Percentiles rank a stretch among this genome's conserved stretches.
These are phyloP conservation scores for Rhodamnia argentea DNA, from an alignment of 345 rosid genomes.

Conservation along the genomic window DNA sequence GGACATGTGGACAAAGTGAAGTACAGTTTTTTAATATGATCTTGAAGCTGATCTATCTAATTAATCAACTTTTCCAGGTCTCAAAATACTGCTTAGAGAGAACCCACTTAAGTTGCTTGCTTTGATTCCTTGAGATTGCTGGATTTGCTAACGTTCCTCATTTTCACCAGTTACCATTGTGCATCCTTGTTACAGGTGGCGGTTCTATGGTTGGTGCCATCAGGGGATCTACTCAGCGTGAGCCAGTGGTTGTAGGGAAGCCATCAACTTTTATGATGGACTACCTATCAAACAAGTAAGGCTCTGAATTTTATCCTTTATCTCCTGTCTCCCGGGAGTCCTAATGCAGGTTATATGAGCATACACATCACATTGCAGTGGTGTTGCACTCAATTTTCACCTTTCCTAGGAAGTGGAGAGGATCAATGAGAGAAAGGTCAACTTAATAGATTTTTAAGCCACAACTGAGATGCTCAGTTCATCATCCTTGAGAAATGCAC, in stretches of 20 bases:
- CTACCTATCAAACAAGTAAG: conserved; percentile 77
- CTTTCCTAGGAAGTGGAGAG: neutral
- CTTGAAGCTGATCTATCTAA: neutral
- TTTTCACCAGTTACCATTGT: neutral
- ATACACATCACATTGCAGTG: neutral
- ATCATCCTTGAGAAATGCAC: neutral
- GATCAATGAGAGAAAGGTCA: neutral
- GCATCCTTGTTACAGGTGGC: conserved; percentile 48
- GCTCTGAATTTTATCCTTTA: neutral
- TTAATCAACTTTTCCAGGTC: neutral
- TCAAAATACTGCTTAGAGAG: neutral
- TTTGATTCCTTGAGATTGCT: neutral
- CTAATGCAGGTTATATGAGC: neutral
- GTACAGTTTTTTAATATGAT: neutral
- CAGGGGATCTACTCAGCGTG: conserved; percentile 69
- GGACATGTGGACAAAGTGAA: neutral
- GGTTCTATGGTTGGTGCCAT: conserved; percentile 97
- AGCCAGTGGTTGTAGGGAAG: conserved; percentile 90
- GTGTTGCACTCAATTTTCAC: neutral
- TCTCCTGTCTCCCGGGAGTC: neutral
- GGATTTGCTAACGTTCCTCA: neutral
- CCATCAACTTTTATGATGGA: conserved; percentile 99
- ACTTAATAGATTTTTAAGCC: neutral
- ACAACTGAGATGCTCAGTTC: neutral
- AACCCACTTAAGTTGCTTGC: neutral